phyloP scores from a whole-genome alignment of 1,139 yeast species.

The Taiozyma onychis region DNA sequence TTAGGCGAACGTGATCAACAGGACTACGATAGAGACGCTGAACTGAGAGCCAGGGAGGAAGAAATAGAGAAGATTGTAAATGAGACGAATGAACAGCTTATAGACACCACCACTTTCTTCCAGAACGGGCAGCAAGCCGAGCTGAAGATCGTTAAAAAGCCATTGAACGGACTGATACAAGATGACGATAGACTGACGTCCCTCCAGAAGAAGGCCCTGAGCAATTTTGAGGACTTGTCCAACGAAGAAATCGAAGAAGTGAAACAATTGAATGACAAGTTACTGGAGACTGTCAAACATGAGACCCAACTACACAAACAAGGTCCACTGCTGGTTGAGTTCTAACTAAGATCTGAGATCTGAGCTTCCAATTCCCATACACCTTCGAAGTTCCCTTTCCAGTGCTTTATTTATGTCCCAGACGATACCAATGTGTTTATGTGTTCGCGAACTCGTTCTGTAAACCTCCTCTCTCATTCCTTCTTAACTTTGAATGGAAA shows the following conservation, averaged over 20 bases:
- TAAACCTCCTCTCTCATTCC: not conserved
- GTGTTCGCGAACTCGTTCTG: not conserved
- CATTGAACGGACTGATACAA: slow-evolving; percentile 8
- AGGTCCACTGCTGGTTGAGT: slow-evolving; percentile 17
- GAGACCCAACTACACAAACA: slow-evolving; percentile 9
- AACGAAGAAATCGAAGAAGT: slow-evolving; percentile 7
- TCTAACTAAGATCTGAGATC: not conserved
- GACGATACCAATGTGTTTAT: not conserved
- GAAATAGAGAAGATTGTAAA: slow-evolving; percentile 33
- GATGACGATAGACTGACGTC: slow-evolving; percentile 4
- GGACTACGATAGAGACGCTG: slow-evolving; percentile 27
- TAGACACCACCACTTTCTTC: slow-evolving; percentile 22
- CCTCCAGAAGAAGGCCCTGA: slow-evolving; percentile 6
- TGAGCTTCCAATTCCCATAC: not conserved
- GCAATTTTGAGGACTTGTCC: slow-evolving; percentile 4
- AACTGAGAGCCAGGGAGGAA: slow-evolving; percentile 28
- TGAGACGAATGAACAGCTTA: slow-evolving; percentile 31
- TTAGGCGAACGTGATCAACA: slow-evolving; percentile 13
- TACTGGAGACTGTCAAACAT: slow-evolving; percentile 9
- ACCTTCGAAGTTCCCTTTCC: not conserved
- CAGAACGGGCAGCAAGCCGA: slow-evolving; percentile 4
- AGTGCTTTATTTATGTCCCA: not conserved
- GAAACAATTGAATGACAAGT: slow-evolving; percentile 3
- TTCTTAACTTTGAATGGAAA: not conserved
- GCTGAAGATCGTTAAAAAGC: slow-evolving; percentile 5